Evolutionary conservation across 805 yeast genomes (phyloP).

Genomic region (Scheffersomyces lignosus): DNA sequence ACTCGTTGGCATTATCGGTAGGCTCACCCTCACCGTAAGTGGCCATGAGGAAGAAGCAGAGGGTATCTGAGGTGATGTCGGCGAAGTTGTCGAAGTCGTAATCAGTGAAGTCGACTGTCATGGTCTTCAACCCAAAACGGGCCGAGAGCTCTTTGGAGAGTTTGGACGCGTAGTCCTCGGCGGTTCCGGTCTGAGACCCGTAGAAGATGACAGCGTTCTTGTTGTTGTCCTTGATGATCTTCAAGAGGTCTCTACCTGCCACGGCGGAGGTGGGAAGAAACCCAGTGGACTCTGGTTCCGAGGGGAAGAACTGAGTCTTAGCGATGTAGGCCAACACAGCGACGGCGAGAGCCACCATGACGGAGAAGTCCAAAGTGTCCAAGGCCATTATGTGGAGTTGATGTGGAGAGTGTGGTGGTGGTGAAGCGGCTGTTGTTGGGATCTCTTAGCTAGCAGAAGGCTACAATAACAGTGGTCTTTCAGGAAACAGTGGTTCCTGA

Average conservation of each 20-base stretch:
- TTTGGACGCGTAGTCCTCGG: conserved; percentile 93
- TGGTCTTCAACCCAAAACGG: conserved; percentile 74
- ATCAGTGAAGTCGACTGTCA: conserved; percentile 87
- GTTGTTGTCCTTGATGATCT: conserved; percentile 55
- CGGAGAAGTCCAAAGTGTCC: conserved; percentile 71
- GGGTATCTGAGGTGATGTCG: conserved; percentile 57
- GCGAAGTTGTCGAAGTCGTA: conserved; percentile 80
- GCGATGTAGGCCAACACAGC: conserved; percentile 68
- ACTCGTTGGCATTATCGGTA: conserved; percentile 87
- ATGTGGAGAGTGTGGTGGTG: too few species aligned
- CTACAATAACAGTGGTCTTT: too few species aligned
- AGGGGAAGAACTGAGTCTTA: conserved; percentile 52
- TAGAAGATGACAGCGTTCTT: conserved; percentile 80
- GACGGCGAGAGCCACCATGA: conserved; percentile 62
- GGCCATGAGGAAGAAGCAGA: conserved; percentile 71
- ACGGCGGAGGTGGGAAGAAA: conserved; percentile 26
- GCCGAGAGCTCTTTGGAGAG: conserved; percentile 85
- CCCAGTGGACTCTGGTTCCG: conserved; percentile 24
- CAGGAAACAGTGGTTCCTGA: too few species aligned
- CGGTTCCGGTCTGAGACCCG: conserved; percentile 98
- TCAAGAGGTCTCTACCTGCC: conserved; percentile 54
- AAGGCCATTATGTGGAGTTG: conserved; percentile 54
- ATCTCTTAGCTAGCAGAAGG: too few species aligned
- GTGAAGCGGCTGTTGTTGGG: too few species aligned
- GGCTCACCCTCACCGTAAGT: conserved; percentile 99